These are phyloP conservation scores for Geotrichum restrictum DNA, from an alignment of 1,139 yeast genomes.

Conservation along the genomic window DNA sequence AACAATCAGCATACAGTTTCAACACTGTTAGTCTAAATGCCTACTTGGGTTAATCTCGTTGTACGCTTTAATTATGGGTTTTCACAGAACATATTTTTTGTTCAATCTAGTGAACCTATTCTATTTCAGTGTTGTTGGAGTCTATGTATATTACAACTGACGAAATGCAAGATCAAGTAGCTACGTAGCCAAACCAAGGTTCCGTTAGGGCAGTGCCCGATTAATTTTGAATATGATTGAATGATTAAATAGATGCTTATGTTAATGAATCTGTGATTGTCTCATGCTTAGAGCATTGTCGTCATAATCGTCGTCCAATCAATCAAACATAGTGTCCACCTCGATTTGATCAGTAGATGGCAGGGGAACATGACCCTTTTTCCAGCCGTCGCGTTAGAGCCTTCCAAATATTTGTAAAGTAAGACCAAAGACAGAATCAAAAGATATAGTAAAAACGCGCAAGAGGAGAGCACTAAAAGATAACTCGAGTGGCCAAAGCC, in stretches of 20 bases:
- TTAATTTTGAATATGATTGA: background rate
- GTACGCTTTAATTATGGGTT: conserved; percentile 36
- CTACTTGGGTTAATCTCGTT: conserved; percentile 29
- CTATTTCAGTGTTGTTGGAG: conserved; percentile 2
- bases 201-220: background rate
- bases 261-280: background rate
- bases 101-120: conserved; percentile 35
- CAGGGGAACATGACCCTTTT: conserved; percentile 19
- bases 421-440: conserved; percentile 59
- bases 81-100: conserved; percentile 37
- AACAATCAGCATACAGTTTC: conserved; percentile 19
- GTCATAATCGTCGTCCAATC: conserved; percentile 19
- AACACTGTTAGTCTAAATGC: conserved; percentile 23
- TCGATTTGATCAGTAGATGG: conserved; percentile 20
- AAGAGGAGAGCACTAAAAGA: conserved; percentile 65
- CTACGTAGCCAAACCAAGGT: background rate
- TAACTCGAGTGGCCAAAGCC: conserved; percentile 86
- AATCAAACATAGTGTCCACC: conserved; percentile 20
- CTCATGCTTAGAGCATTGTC: conserved; percentile 20
- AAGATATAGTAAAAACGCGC: conserved; percentile 67
- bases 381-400: conserved; percentile 17
- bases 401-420: conserved; percentile 41
- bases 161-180: background rate
- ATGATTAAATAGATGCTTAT: too few relatives aligned
- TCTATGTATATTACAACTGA: background rate